Percentiles rank a stretch among this genome's conserved stretches.
Evolutionary conservation across 169 alveolate species (phyloP).

Genomic region (Besnoitia besnoiti): DNA sequence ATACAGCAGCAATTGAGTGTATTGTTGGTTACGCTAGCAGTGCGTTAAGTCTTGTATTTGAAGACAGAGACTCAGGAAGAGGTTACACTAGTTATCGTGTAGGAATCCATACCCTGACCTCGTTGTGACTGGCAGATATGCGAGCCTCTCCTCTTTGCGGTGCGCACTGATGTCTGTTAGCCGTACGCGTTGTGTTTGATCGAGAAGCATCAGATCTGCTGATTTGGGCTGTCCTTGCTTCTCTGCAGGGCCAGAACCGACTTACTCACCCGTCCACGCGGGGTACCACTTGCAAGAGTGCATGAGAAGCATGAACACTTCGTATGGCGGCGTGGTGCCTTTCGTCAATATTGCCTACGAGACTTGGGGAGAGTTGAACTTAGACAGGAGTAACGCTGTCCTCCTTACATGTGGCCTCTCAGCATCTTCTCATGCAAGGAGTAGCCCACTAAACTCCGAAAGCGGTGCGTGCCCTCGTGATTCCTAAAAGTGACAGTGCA

Average conservation of each 20-base stretch:
- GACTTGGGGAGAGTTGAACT: slow-evolving; percentile 44
- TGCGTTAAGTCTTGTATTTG: no score
- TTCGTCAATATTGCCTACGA: slow-evolving; percentile 39
- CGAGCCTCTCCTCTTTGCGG: no score
- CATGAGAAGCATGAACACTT: neutral
- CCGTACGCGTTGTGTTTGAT: no score
- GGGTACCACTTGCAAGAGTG: slow-evolving; percentile 32
- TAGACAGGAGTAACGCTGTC: slow-evolving; percentile 8
- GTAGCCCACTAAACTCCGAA: neutral
- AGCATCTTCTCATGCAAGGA: slow-evolving; percentile 40
- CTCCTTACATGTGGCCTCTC: slow-evolving; percentile 51
- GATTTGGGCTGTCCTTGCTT: neutral
- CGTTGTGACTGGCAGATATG: no score
- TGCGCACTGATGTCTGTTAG: no score
- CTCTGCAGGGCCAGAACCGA: slow-evolving; percentile 40
- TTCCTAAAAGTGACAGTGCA: no score
- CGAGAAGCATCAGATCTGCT: no score
- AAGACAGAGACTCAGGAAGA: no score
- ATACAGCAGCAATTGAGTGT: no score
- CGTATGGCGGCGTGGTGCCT: slow-evolving; percentile 20
- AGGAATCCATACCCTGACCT: no score
- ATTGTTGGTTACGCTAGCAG: no score
- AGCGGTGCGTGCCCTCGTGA: slow-evolving; percentile 8
- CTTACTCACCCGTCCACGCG: neutral
- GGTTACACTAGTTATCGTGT: no score